Conservation (phyloP, 495 filamentous ascomycete genomes). For the Podospora tetraspora region DNA sequence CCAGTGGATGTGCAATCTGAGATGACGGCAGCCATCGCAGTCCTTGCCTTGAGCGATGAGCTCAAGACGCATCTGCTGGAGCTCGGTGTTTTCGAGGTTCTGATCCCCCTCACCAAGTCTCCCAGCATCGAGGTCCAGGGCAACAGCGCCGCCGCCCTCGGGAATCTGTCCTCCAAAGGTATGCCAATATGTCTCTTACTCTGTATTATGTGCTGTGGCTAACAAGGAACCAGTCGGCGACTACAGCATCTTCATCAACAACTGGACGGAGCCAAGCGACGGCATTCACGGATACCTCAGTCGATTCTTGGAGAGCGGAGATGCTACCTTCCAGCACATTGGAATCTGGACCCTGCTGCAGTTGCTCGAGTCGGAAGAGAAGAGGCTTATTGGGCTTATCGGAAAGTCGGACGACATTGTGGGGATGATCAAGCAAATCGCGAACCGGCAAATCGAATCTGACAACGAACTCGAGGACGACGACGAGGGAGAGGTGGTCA, state of each 20-base stretch:
- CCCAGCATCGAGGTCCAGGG: constrained; percentile 97
- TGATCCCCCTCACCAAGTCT: constrained; percentile 91
- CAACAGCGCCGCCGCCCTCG: constrained; percentile 92
- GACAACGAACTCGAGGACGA: constrained; percentile 84
- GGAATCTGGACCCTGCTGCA: constrained; percentile 97
- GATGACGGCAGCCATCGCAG: constrained; percentile 98
- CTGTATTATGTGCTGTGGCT: constrained; percentile 4
- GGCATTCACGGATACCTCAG: constrained; percentile 93
- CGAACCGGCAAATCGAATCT: constrained; percentile 83
- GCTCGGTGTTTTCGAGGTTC: constrained; percentile 90
- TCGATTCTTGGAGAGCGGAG: constrained; percentile 87
- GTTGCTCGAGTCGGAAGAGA: constrained; percentile 88
- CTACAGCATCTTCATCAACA: constrained; percentile 90
- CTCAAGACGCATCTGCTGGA: constrained; percentile 87
- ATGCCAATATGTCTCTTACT: constrained; percentile 21
- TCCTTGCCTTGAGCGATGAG: constrained; percentile 93
- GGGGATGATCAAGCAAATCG: constrained; percentile 82
- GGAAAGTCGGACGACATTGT: constrained; percentile 83
- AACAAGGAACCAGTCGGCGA: constrained; percentile 66
- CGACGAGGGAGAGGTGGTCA: constrained; percentile 87
- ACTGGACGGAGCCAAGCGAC: constrained; percentile 87
- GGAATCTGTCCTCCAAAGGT: constrained; percentile 97
- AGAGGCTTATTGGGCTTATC: constrained; percentile 76
- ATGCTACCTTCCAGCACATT: constrained; percentile 98
- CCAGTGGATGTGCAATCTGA: constrained; percentile 94